Conservation (phyloP, 306 rosid species). For the Pyrus betulifolia region DNA sequence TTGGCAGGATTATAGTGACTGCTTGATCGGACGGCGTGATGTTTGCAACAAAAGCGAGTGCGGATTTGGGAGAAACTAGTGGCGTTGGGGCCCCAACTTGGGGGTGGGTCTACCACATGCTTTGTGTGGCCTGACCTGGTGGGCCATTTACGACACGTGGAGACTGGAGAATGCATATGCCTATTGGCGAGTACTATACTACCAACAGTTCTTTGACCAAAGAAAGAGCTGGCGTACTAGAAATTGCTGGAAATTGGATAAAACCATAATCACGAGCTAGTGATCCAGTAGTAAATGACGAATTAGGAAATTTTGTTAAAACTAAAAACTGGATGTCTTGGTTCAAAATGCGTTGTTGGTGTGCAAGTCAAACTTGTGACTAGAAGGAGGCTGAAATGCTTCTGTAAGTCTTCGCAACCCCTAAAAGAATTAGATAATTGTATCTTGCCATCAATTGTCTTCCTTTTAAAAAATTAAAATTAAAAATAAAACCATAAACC, state of each 20-base stretch:
- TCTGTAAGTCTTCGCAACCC: rapidly evolving
- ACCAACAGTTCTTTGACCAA: neutral
- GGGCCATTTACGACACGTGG: neutral
- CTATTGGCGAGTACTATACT: neutral
- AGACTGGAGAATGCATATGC: neutral
- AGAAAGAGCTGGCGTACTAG: too few species aligned
- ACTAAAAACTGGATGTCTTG: too few species aligned
- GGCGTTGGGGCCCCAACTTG: neutral
- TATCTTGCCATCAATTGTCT: too few species aligned
- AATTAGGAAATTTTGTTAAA: rapidly evolving
- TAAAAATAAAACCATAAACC: too few species aligned
- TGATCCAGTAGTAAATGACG: rapidly evolving
- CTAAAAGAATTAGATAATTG: rapidly evolving
- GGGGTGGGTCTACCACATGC: neutral
- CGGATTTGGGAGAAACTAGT: neutral
- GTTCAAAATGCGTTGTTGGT: rapidly evolving
- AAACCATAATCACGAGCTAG: too few species aligned
- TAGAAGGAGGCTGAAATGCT: rapidly evolving
- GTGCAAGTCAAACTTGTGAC: rapidly evolving
- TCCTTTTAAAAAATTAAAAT: too few species aligned
- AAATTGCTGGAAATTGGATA: too few species aligned
- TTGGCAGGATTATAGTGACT: neutral
- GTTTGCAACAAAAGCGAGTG: neutral
- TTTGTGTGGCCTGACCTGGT: neutral
- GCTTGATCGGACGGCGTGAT: neutral